Evolutionary conservation across 495 filamentous ascomycete genomes (phyloP), one percentile per base, ranked within the genome.

Genomic region (Letharia columbiana): DNA sequence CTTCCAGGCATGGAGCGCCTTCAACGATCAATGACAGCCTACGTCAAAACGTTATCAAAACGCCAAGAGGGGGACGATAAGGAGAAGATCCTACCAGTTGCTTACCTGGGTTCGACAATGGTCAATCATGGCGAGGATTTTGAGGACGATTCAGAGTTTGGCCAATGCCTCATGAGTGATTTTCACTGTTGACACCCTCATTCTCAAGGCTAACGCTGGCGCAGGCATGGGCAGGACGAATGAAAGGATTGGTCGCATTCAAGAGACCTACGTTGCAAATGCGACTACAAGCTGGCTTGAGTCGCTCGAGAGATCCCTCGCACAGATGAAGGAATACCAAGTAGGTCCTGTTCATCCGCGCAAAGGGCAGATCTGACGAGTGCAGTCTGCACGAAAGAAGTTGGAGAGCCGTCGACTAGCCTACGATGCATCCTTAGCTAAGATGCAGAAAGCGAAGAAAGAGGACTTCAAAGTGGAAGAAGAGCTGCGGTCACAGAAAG

Each of bases 251-350:
- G 90, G 89, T 4, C 86, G 91, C 42, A 82, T 92, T 49, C 95
- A 98, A 71, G 95, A 98, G 74, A 83, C 79, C 8, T 97, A 94
- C 68, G 86, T 91, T 66, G 79, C 83, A 37, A 85, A 93, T 71
- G 91, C 92, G 66, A 96, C 88, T 41, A 82, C 86, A 60, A 89
- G 85, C 75, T 97, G 94, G 94, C 83, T 96, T 66, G 93, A 98
- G 76, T 91, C 90, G 15, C 76, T 96, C 60, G 94, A 98, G 73
- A 81, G 93, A 68, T 94, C 90, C 15, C 76, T 96, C 65, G 88
- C 90, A 40, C 92, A 96, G 82, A 91, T 98, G 91, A 98, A 96
- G 74, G 95, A 98, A 71, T 97, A 97, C 68, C 92, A 96, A 84
- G 91, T 89, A 80, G 61, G 75, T 70, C 20, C 18, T 5, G 17